Conservation (phyloP, 495 filamentous ascomycete species). For the Pseudevernia furfuracea region DNA sequence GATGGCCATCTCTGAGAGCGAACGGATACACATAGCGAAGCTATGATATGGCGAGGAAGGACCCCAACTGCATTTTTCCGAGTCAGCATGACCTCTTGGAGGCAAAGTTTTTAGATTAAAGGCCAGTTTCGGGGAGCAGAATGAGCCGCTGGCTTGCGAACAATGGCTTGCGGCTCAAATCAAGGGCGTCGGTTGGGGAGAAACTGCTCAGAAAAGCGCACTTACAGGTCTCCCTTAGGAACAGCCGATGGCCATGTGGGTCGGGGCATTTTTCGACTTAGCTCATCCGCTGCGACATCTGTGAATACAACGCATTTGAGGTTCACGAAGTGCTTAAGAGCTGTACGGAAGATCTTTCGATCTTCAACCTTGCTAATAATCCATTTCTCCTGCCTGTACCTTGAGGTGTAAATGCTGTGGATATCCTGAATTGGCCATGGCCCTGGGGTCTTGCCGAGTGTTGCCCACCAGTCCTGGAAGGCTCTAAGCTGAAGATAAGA, state of each 20-base stretch:
- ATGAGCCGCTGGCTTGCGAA: too few species aligned
- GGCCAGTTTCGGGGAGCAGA: background rate
- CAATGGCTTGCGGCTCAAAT: background rate
- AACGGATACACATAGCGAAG: slow-evolving; percentile 1
- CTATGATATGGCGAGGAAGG: background rate
- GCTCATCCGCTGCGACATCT: background rate
- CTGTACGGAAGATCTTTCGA: background rate
- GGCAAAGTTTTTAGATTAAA: background rate
- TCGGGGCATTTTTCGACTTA: background rate
- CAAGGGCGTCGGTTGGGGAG: background rate
- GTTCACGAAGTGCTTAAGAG: background rate
- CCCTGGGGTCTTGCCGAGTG: background rate
- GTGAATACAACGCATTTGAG: background rate
- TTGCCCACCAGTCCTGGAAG: background rate
- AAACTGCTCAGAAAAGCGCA: background rate
- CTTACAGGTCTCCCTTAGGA: background rate
- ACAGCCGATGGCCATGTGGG: background rate
- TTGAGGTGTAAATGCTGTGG: background rate
- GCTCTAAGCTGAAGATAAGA: background rate
- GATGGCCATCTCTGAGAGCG: background rate
- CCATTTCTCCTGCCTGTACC: background rate
- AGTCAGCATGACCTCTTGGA: background rate
- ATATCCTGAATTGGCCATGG: background rate
- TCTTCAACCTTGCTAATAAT: background rate
- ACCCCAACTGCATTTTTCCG: background rate